Evolutionary conservation across 352 stramenopile species (phyloP).

Genomic region (Pilasporangium apinafurcum): DNA sequence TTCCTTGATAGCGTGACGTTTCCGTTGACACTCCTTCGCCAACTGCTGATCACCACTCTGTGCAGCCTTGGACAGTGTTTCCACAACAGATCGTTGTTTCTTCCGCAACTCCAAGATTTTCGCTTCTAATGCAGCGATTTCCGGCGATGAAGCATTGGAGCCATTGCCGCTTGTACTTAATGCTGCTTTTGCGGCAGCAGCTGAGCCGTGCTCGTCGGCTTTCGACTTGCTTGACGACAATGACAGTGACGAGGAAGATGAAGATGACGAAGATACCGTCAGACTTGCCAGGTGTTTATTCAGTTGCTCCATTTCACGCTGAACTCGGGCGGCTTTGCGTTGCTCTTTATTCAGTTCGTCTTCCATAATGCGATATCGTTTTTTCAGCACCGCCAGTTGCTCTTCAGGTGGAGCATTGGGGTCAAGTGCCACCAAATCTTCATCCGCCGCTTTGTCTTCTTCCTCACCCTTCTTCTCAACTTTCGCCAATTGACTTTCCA

Average conservation of each 20-base stretch:
- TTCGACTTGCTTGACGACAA: conserved; percentile 5
- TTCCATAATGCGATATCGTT: conserved; percentile 68
- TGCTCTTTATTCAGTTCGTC: conserved; percentile 80
- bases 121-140: conserved; percentile 52
- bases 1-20: conserved; percentile 69
- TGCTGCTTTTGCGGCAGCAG: conserved; percentile 15
- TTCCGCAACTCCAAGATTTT: conserved; percentile 75
- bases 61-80: conserved; percentile 66
- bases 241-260: conserved; percentile 17
- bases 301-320: conserved; percentile 83
- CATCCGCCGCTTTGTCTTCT: conserved; percentile 59
- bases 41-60: conserved; percentile 63
- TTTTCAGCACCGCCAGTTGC: conserved; percentile 50
- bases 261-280: conserved; percentile 29
- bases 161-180: conserved; percentile 12
- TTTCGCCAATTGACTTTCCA: conserved; percentile 63
- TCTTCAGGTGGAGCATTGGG: conserved; percentile 42
- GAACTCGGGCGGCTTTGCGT: conserved; percentile 59
- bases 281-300: conserved; percentile 64
- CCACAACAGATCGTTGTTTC: conserved; percentile 68
- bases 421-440: conserved; percentile 79
- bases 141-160: conserved; percentile 25
- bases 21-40: conserved; percentile 70
- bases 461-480: conserved; percentile 36
- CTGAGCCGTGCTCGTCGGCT: conserved; percentile 21